Evolutionary conservation across 23 red algal genomes (phyloP).

Genomic region (Pyropia yezoensis): DNA sequence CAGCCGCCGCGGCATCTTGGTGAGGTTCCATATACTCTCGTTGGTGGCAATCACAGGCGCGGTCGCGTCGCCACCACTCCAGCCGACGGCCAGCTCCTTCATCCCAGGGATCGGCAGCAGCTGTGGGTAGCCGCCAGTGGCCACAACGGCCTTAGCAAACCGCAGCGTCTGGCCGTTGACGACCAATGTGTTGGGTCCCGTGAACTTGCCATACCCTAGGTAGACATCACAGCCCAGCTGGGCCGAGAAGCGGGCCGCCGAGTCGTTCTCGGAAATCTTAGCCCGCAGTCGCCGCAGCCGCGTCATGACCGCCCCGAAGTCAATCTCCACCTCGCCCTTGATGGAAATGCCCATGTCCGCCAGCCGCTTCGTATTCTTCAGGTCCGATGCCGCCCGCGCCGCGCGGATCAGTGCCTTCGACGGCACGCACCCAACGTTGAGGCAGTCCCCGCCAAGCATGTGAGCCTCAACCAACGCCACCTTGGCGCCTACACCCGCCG

Average conservation of each 20-base stretch:
- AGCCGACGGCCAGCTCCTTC: neutral
- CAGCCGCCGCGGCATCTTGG: slow-evolving; percentile 5
- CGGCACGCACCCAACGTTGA: slow-evolving; percentile 63
- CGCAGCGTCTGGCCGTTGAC: slow-evolving; percentile 2
- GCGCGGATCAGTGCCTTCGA: slow-evolving; percentile 35
- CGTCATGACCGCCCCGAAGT: slow-evolving; percentile 22
- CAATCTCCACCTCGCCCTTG: slow-evolving; percentile 9
- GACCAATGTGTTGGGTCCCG: neutral
- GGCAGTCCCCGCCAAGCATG: slow-evolving; percentile 46
- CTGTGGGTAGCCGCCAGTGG: slow-evolving; percentile 4
- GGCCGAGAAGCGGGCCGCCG: slow-evolving; percentile 3
- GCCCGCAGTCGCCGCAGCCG: slow-evolving; percentile 10
- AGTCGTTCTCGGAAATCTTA: slow-evolving; percentile 2
- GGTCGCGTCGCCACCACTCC: neutral
- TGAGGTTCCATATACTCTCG: slow-evolving; percentile 5
- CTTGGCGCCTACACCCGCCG: slow-evolving; percentile 30
- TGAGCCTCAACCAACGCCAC: slow-evolving; percentile 39
- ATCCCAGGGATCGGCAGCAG: slow-evolving; percentile 1
- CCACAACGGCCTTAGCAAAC: slow-evolving; percentile 3
- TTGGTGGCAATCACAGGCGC: slow-evolving; percentile 5
- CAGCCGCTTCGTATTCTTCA: neutral
- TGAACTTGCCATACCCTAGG: slow-evolving; percentile 1
- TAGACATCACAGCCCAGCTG: slow-evolving; percentile 14
- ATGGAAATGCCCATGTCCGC: slow-evolving; percentile 2
- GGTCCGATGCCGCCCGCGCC: neutral